A percentile compares a stretch with the other conserved stretches of the same genome.
These are phyloP conservation scores for Straminergon stramineum DNA, from an alignment of 225 moss, liverwort and hornwort genomes.

Conservation along the genomic window DNA sequence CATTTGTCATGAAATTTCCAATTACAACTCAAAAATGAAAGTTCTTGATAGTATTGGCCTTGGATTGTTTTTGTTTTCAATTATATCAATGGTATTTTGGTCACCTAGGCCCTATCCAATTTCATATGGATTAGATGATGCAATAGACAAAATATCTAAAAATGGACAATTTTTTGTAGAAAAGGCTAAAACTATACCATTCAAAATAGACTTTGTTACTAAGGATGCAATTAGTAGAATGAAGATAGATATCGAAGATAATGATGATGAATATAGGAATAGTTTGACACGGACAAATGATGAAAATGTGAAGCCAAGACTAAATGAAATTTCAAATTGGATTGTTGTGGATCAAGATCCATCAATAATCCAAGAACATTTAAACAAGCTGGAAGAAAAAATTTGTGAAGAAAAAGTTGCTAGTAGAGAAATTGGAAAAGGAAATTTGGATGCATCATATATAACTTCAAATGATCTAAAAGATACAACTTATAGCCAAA, in stretches of 20 bases:
- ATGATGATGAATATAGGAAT: not conserved
- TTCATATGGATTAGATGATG: not conserved
- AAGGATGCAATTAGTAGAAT: accelerated
- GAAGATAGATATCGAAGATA: not conserved
- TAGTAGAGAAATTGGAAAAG: not conserved
- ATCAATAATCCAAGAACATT: not conserved
- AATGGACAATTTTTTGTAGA: not conserved
- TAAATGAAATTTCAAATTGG: not conserved
- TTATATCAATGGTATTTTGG: conserved; percentile 5
- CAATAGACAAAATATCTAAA: not conserved
- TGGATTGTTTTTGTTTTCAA: conserved; percentile 2
- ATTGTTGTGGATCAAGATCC: not conserved
- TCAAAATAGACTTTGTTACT: not conserved
- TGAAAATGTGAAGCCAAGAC: not conserved
- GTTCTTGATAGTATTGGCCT: not conserved
- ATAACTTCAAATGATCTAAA: not conserved
- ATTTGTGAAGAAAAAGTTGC: not conserved
- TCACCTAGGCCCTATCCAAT: not conserved
- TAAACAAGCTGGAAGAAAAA: not conserved
- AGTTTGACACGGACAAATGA: not conserved
- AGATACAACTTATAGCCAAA: not conserved
- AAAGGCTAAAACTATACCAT: not conserved
- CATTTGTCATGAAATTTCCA: not conserved
- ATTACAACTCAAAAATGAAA: not conserved
- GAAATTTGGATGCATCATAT: not conserved